Percentiles rank a stretch among this genome's conserved stretches.
These are phyloP conservation scores for Candida lessepsii DNA, from an alignment of 805 yeast genomes.

Conservation along the genomic window DNA sequence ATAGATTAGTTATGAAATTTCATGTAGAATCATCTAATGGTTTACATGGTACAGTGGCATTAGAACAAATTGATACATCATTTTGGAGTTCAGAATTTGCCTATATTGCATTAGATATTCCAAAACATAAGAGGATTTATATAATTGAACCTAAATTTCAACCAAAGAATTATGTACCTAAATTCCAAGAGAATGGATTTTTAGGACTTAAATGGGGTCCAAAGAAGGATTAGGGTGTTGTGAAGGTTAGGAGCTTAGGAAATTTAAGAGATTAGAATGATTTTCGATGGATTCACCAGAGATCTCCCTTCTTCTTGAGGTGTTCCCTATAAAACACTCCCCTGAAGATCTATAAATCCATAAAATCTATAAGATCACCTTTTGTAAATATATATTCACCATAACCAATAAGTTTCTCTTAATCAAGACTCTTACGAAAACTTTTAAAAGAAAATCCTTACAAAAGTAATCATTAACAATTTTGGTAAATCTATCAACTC, in stretches of 20 bases:
- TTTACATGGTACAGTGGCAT: constrained; percentile 65
- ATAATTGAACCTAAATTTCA: constrained; percentile 59
- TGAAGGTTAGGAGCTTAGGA: too few relatives aligned
- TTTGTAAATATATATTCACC: constrained; percentile 1
- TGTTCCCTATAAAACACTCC: too few relatives aligned
- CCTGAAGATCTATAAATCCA: constrained; percentile 1
- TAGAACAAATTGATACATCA: constrained; percentile 75
- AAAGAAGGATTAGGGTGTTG: constrained; percentile 41
- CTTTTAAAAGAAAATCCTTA: background rate
- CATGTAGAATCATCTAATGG: constrained; percentile 71
- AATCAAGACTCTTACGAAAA: background rate
- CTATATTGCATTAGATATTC: constrained; percentile 73
- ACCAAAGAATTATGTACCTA: constrained; percentile 44
- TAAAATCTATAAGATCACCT: too few relatives aligned
- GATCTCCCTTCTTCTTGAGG: too few relatives aligned
- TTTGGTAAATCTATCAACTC: background rate
- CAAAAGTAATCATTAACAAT: background rate
- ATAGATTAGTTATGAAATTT: constrained; percentile 80
- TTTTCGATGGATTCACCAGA: too few relatives aligned
- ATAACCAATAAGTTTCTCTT: too few relatives aligned
- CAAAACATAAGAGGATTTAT: constrained; percentile 66
- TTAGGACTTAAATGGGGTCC: constrained; percentile 89
- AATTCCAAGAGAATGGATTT: constrained; percentile 52
- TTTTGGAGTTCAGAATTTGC: constrained; percentile 67
- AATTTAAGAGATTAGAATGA: too few relatives aligned